These are phyloP conservation scores for Lachnellula subtilissima DNA, from an alignment of 2,329 filamentous ascomycete genomes.

Conservation along the genomic window DNA sequence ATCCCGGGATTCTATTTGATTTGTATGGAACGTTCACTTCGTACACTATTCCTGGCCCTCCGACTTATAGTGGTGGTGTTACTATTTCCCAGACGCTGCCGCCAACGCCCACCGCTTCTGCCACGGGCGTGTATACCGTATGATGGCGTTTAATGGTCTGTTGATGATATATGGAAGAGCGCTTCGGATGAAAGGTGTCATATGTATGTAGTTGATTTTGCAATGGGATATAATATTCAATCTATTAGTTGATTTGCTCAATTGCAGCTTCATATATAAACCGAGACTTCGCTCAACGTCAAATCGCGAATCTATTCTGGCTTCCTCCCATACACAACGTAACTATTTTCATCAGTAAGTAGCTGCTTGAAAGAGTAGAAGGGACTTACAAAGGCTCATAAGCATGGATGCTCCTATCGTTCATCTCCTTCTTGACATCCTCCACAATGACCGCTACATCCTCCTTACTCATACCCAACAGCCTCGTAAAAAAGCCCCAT, in stretches of 20 bases:
- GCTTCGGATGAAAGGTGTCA: no score
- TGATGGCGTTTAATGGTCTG: background rate
- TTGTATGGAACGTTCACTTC: constrained; percentile 33
- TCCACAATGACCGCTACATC: constrained; percentile 5
- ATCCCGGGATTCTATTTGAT: constrained; percentile 39
- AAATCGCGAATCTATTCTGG: background rate
- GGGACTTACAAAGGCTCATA: constrained; percentile 14
- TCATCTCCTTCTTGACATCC: constrained; percentile 10
- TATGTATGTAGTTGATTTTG: no score
- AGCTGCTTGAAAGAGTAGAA: background rate
- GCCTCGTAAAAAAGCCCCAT: constrained; percentile 10
- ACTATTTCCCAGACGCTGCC: constrained; percentile 18
- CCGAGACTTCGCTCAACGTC: no score
- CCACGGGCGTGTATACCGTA: constrained; percentile 16
- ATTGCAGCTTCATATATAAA: no score
- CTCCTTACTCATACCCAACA: constrained; percentile 13
- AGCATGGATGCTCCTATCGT: constrained; percentile 9
- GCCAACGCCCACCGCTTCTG: constrained; percentile 17
- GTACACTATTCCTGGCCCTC: constrained; percentile 34
- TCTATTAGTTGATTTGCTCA: no score
- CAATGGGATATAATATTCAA: background rate
- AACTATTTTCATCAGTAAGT: background rate
- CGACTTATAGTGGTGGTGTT: constrained; percentile 26
- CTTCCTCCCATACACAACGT: constrained; percentile 7
- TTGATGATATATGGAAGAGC: background rate